These are phyloP conservation scores for Hyphodiscus sp. DNA, from an alignment of 2,329 filamentous ascomycete species.

Conservation along the genomic window DNA sequence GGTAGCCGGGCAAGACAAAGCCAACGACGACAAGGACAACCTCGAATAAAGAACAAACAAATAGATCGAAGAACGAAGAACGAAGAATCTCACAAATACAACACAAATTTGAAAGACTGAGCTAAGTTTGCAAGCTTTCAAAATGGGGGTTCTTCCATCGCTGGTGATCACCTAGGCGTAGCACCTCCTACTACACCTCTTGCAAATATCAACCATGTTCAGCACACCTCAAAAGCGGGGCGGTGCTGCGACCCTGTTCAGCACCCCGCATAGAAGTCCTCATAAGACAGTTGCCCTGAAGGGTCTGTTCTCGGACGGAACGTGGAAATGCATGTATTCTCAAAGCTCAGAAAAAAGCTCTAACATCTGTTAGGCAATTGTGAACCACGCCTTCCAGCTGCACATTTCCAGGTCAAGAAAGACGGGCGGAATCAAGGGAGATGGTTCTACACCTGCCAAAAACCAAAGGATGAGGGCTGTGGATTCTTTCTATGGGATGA, in stretches of 20 bases:
- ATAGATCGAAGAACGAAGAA: too few relatives aligned
- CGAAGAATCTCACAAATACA: too few relatives aligned
- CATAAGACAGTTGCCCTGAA: slow-evolving; percentile 5
- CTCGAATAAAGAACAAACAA: too few relatives aligned
- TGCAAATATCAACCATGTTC: not conserved
- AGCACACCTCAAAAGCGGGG: not conserved
- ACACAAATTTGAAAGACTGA: too few relatives aligned
- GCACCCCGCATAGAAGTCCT: not conserved
- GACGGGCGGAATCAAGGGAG: slow-evolving; percentile 43
- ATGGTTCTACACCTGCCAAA: slow-evolving; percentile 49
- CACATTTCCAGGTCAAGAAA: slow-evolving; percentile 37
- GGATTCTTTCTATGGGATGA: slow-evolving; percentile 53
- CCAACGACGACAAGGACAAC: too few relatives aligned
- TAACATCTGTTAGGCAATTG: slow-evolving; percentile 7
- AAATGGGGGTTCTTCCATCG: too few relatives aligned
- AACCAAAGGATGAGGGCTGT: slow-evolving; percentile 39
- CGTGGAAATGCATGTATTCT: slow-evolving; percentile 4
- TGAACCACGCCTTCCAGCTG: slow-evolving; percentile 7
- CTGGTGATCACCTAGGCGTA: too few relatives aligned
- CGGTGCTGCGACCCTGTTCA: not conserved
- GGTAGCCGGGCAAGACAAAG: too few relatives aligned
- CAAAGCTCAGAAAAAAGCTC: not conserved
- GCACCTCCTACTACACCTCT: too few relatives aligned
- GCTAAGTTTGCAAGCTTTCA: too few relatives aligned
- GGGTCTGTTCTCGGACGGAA: slow-evolving; percentile 9